A percentile compares a stretch with the other conserved stretches of the same genome.
These are phyloP conservation scores for Arabidopsis arenosa DNA, from an alignment of 345 rosid species.

Conservation along the genomic window DNA sequence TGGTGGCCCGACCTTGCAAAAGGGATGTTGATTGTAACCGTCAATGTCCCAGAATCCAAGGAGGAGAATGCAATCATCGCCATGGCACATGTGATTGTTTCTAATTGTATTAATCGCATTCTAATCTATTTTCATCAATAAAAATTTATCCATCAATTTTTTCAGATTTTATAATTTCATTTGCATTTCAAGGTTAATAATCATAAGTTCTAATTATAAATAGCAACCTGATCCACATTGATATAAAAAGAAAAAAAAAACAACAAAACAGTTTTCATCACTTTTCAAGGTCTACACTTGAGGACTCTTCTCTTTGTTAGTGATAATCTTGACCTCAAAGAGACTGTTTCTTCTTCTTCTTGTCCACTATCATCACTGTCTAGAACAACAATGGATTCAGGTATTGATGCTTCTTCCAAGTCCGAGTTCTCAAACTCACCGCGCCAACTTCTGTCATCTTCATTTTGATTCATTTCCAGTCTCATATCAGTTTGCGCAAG, in stretches of 20 bases:
- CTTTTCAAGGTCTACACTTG: too few species aligned
- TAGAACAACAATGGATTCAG: not conserved
- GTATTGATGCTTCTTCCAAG: not conserved
- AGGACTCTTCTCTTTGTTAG: conserved; percentile 48
- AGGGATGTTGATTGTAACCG: not conserved
- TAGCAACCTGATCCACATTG: too few species aligned
- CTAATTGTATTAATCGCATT: not conserved
- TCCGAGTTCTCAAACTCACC: conserved; percentile 35
- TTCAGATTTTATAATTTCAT: not conserved
- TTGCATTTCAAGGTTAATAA: not conserved
- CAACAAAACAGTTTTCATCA: not conserved
- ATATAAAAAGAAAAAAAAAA: too few species aligned
- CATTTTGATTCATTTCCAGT: conserved; percentile 29
- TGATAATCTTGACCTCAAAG: conserved; percentile 46
- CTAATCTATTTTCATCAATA: not conserved
- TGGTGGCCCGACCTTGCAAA: conserved; percentile 18
- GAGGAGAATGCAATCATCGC: not conserved
- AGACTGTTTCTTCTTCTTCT: conserved; percentile 35
- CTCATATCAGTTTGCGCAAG: conserved; percentile 15
- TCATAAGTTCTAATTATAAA: too few species aligned
- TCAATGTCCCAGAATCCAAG: not conserved
- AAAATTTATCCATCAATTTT: not conserved
- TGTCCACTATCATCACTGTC: conserved; percentile 69
- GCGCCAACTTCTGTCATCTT: conserved; percentile 9
- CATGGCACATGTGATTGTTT: conserved; percentile 12